phyloP scores from a whole-genome alignment of 2,329 filamentous ascomycete genomes.

The Trichoderma sp. region DNA sequence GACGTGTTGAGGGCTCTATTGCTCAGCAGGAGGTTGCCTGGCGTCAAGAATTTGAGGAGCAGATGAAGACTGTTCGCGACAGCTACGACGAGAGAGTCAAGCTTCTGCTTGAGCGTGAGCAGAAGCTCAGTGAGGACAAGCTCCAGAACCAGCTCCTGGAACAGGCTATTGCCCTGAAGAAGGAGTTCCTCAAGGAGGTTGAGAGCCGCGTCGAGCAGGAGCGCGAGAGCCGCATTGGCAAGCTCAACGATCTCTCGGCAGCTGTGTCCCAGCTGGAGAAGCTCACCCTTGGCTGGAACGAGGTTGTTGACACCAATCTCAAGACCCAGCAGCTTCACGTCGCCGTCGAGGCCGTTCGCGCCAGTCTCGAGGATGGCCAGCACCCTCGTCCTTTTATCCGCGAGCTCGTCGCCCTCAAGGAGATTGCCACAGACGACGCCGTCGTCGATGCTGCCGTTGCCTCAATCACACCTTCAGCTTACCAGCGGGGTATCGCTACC shows the following conservation, averaged over 20 bases:
- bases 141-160: constrained; percentile 84
- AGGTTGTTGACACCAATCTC: constrained; percentile 85
- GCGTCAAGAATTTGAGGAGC: constrained; percentile 82
- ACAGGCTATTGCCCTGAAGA: constrained; percentile 87
- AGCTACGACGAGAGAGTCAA: constrained; percentile 79
- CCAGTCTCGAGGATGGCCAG: constrained; percentile 71
- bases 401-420: constrained; percentile 92
- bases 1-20: constrained; percentile 84
- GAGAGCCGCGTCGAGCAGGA: constrained; percentile 83
- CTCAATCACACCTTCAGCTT: constrained; percentile 92
- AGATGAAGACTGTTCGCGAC: constrained; percentile 76
- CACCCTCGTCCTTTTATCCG: constrained; percentile 83
- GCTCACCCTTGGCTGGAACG: constrained; percentile 86
- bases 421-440: constrained; percentile 79
- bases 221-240: constrained; percentile 81
- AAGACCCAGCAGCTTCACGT: constrained; percentile 96
- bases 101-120: constrained; percentile 75
- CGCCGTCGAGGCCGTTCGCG: constrained; percentile 88
- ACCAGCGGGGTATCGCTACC: constrained; percentile 87
- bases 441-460: constrained; percentile 92
- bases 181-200: constrained; percentile 77
- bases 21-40: constrained; percentile 77
- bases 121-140: constrained; percentile 79
- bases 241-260: constrained; percentile 75
- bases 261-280: constrained; percentile 83